These are phyloP conservation scores for Colletotrichum graminicola DNA, from an alignment of 2,329 filamentous ascomycete species.

Conservation along the genomic window DNA sequence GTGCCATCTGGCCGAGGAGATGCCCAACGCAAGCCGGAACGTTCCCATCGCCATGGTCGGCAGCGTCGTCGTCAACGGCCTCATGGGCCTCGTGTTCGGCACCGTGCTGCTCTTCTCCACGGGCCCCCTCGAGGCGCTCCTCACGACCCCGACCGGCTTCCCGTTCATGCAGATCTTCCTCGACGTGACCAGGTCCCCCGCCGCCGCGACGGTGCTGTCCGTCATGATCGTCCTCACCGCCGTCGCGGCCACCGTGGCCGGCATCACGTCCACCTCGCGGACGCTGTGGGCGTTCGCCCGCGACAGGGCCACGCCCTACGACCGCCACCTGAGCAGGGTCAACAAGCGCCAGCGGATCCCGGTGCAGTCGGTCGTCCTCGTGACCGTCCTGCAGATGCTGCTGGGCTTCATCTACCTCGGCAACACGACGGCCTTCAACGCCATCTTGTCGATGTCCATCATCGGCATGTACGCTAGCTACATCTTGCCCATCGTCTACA, in stretches of 20 bases:
- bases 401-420: constrained; percentile 57
- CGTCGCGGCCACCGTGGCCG: constrained; percentile 49
- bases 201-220: constrained; percentile 48
- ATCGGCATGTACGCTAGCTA: constrained; percentile 59
- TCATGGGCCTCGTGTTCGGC: constrained; percentile 58
- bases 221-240: constrained; percentile 48
- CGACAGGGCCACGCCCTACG: constrained; percentile 53
- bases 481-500: constrained; percentile 53
- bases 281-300: constrained; percentile 56
- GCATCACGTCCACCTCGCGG: constrained; percentile 52
- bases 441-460: constrained; percentile 56
- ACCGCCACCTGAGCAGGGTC: constrained; percentile 53
- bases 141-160: constrained; percentile 56
- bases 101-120: constrained; percentile 59
- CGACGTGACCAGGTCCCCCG: constrained; percentile 46
- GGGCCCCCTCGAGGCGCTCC: constrained; percentile 53
- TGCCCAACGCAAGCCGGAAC: constrained; percentile 50
- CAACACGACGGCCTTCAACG: constrained; percentile 57
- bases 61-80: constrained; percentile 55
- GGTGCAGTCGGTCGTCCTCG: constrained; percentile 46
- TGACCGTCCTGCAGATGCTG: constrained; percentile 47
- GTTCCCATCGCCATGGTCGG: constrained; percentile 52
- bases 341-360: constrained; percentile 50
- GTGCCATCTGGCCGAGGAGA: constrained; percentile 51
- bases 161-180: constrained; percentile 58